Percentiles rank a stretch among this genome's conserved stretches.
Evolutionary conservation across 2,329 filamentous ascomycete genomes (phyloP).

Genomic region (Hymenoscyphus fructigenus): DNA sequence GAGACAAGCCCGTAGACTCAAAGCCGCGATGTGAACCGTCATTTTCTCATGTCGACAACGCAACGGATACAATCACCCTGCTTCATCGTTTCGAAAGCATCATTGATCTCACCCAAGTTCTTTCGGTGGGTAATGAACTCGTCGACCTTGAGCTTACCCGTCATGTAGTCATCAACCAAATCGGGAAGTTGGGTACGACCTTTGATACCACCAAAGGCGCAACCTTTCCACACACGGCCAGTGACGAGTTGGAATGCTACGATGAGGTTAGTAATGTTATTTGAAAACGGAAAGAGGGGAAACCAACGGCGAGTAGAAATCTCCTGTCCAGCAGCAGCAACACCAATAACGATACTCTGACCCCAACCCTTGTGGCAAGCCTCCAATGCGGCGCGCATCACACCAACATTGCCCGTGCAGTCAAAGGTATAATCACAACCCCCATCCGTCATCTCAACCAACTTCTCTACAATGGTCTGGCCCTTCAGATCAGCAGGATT

Average conservation of each 20-base stretch:
- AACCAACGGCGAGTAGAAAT: constrained; percentile 87
- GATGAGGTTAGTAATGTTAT: constrained; percentile 18
- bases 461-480: constrained; percentile 84
- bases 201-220: constrained; percentile 97
- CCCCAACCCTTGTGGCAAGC: constrained; percentile 99
- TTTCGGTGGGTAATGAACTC: constrained; percentile 99
- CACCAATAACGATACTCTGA: constrained; percentile 95
- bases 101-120: constrained; percentile 78
- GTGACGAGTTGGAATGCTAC: constrained; percentile 97
- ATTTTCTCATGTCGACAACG: constrained; percentile 66
- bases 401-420: constrained; percentile 94
- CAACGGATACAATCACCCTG: constrained; percentile 94
- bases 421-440: constrained; percentile 99
- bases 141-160: constrained; percentile 90
- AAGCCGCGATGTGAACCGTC: constrained; percentile 10
- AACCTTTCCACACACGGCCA: constrained; percentile 95
- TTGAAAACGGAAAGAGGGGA: constrained; percentile 8
- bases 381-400: constrained; percentile 94
- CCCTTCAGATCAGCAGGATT: constrained; percentile 79
- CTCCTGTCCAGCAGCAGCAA: constrained; percentile 93
- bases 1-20: constrained; percentile 1
- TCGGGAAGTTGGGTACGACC: constrained; percentile 87
- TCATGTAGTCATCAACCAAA: constrained; percentile 86
- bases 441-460: constrained; percentile 96
- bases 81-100: constrained; percentile 92